A percentile compares a stretch with the other conserved stretches of the same genome.
Evolutionary conservation across 108 stramenopile genomes (phyloP).

Genomic region (Fistulifera solaris): DNA sequence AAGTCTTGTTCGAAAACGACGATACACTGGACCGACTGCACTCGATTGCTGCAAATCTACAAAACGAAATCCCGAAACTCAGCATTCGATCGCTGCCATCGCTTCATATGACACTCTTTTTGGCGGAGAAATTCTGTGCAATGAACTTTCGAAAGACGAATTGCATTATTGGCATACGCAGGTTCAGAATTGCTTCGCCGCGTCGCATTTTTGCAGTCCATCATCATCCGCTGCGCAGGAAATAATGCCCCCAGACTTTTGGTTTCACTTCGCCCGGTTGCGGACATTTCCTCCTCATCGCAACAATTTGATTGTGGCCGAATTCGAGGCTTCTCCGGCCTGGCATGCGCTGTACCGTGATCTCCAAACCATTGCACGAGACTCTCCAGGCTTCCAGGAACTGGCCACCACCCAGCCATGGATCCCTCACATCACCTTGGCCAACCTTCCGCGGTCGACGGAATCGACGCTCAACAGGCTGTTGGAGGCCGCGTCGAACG

Average conservation of each 20-base stretch:
- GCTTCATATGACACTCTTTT: conserved; percentile 61
- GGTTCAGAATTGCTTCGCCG: conserved; percentile 14
- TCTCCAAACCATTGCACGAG: conserved; percentile 25
- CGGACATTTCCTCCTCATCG: conserved; percentile 39
- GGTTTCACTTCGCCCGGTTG: conserved; percentile 21
- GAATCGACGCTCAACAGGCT: conserved; percentile 16
- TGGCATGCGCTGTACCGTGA: conserved; percentile 34
- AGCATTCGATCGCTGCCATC: conserved; percentile 32
- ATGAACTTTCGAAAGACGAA: conserved; percentile 28
- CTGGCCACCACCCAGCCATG: conserved; percentile 17
- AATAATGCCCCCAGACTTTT: no score
- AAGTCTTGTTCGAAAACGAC: conserved; percentile 32
- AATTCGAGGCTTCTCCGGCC: conserved; percentile 28
- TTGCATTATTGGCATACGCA: conserved; percentile 22
- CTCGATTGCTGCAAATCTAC: conserved; percentile 1
- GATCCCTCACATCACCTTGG: conserved; percentile 51
- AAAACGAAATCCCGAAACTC: conserved; percentile 10
- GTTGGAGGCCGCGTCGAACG: conserved; percentile 1
- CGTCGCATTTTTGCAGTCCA: conserved; percentile 7
- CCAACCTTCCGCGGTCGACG: conserved; percentile 24
- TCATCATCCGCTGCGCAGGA: no score
- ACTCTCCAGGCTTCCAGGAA: conserved; percentile 11
- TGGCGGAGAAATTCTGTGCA: conserved; percentile 30
- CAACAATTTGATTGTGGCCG: conserved; percentile 41
- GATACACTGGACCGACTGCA: conserved; percentile 18